Conservation (phyloP, 2,329 filamentous ascomycete species). For the Massarina eburnea region DNA sequence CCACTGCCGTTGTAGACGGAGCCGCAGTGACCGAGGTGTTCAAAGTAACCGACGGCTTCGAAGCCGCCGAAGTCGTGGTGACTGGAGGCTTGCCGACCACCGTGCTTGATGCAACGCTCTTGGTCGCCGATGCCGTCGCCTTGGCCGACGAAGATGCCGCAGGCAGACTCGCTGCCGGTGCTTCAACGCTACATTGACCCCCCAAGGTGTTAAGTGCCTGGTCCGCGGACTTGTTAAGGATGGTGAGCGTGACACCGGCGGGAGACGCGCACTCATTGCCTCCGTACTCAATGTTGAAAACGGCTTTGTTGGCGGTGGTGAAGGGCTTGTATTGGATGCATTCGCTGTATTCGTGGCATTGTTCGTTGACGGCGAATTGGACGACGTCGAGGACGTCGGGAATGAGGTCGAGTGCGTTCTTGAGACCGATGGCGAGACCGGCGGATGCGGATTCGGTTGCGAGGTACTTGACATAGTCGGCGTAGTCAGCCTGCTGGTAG, state of each 20-base stretch:
- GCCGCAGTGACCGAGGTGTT: neutral
- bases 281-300: conserved; percentile 72
- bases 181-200: conserved; percentile 8
- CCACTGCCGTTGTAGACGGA: neutral
- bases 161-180: neutral
- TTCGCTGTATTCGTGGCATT: conserved; percentile 58
- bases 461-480: conserved; percentile 63
- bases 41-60: neutral
- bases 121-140: neutral
- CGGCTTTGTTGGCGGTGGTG: conserved; percentile 61
- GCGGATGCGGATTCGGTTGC: conserved; percentile 55
- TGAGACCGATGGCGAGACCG: conserved; percentile 65
- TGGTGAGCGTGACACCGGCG: conserved; percentile 19
- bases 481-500: conserved; percentile 58
- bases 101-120: neutral
- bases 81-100: neutral
- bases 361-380: conserved; percentile 69
- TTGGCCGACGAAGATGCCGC: neutral
- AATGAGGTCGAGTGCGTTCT: conserved; percentile 66
- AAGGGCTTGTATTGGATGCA: conserved; percentile 54
- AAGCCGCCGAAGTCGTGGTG: neutral
- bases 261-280: conserved; percentile 27
- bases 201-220: conserved; percentile 17
- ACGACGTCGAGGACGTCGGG: conserved; percentile 51
- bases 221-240: conserved; percentile 19